Conservation (phyloP, 345 rosid genomes). For the Gossypium arboreum region DNA sequence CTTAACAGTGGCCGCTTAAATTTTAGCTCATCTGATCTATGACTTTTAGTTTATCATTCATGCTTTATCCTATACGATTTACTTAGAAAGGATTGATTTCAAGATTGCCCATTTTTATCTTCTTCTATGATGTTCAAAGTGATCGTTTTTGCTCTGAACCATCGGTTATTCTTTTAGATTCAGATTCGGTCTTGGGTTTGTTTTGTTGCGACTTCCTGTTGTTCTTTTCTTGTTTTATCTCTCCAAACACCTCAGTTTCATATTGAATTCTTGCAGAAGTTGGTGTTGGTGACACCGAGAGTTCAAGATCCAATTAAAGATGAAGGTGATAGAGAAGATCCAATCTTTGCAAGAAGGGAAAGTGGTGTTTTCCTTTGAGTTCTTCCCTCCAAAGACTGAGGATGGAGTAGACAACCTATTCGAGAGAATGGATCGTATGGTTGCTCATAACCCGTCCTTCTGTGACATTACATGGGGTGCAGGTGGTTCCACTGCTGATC, state of each 20-base stretch:
- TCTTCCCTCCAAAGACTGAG: conserved; percentile 96
- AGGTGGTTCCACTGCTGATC: conserved; percentile 96
- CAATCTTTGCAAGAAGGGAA: conserved; percentile 32
- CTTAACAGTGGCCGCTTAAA: too few relatives aligned
- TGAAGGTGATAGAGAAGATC: conserved; percentile 93
- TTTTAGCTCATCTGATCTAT: neutral
- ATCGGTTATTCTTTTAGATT: neutral
- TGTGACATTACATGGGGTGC: conserved; percentile 99
- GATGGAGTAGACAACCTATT: conserved; percentile 98
- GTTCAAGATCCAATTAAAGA: conserved; percentile 21
- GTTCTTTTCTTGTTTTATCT: neutral
- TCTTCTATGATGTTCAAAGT: neutral
- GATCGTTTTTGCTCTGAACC: neutral
- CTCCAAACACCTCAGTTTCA: neutral
- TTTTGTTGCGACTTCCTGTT: neutral
- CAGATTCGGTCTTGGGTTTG: conserved; percentile 1
- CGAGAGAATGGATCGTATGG: conserved; percentile 96
- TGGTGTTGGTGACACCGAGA: neutral
- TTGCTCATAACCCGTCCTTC: conserved; percentile 75
- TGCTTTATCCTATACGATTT: neutral
- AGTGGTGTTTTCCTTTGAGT: conserved; percentile 92
- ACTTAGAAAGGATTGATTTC: neutral
- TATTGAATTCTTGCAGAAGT: conserved; percentile 8
- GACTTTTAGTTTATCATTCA: neutral
- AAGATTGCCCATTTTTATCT: neutral